Percentiles rank a stretch among this genome's conserved stretches.
Conservation (phyloP, 1,284 basidiomycete species). For the Retiboletus flavoniger region DNA sequence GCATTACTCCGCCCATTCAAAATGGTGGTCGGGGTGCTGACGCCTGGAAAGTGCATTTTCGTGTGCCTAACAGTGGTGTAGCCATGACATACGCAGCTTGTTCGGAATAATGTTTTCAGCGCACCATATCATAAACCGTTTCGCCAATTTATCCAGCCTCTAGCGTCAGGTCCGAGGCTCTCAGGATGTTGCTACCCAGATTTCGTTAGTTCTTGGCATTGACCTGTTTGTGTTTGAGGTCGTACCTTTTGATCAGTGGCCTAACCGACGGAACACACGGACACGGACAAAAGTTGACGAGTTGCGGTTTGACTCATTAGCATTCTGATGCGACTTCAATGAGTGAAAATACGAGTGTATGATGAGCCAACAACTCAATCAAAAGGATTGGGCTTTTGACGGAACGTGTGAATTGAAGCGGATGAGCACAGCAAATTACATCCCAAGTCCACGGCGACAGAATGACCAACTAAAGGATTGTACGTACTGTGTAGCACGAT, state of each 20-base stretch:
- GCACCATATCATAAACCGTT: background rate
- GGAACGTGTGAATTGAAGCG: slow-evolving; percentile 17
- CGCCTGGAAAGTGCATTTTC: background rate
- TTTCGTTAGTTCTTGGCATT: slow-evolving; percentile 11
- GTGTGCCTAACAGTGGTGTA: background rate
- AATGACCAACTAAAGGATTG: background rate
- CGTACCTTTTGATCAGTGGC: slow-evolving; percentile 17
- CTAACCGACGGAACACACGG: slow-evolving; percentile 22
- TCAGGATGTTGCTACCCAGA: slow-evolving; percentile 1
- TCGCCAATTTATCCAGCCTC: background rate
- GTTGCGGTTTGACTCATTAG: background rate
- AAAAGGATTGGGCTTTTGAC: slow-evolving; percentile 5
- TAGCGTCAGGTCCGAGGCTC: slow-evolving; percentile 6
- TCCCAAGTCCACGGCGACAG: slow-evolving; percentile 11
- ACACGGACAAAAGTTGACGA: background rate
- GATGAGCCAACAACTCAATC: background rate
- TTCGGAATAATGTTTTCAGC: background rate
- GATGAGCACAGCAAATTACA: slow-evolving; percentile 11
- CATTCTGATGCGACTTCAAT: background rate
- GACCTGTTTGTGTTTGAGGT: background rate
- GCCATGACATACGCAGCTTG: background rate
- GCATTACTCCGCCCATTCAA: background rate
- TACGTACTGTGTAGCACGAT: slow-evolving; percentile 10
- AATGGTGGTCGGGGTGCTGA: background rate
- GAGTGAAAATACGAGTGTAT: background rate